Evolutionary conservation across 768 basidiomycete species (phyloP).

Genomic region (Hericium alpestre): DNA sequence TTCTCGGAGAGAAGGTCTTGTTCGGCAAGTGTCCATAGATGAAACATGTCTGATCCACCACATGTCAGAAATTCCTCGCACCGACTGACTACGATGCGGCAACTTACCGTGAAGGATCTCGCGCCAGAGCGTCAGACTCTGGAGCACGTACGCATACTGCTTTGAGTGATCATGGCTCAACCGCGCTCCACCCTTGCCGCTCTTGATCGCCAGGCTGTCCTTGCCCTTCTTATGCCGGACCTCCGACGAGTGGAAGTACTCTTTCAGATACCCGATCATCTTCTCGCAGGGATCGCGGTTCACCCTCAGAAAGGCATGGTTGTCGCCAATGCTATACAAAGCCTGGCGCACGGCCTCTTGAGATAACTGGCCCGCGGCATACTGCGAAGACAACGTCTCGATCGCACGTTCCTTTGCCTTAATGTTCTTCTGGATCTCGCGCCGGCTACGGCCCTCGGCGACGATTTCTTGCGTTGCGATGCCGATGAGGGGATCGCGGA

Average conservation of each 20-base stretch:
- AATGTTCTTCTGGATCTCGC: slow-evolving; percentile 80
- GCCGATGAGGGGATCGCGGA: slow-evolving; percentile 67
- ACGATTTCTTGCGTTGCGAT: slow-evolving; percentile 77
- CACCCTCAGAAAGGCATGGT: slow-evolving; percentile 76
- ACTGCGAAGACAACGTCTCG: slow-evolving; percentile 57
- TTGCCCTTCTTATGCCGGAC: slow-evolving; percentile 45
- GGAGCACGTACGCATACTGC: slow-evolving; percentile 78
- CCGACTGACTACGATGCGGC: neutral
- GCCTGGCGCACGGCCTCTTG: slow-evolving; percentile 69
- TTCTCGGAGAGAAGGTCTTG: slow-evolving; percentile 72
- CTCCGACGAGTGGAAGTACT: slow-evolving; percentile 67
- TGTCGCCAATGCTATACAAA: slow-evolving; percentile 82
- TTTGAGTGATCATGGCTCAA: slow-evolving; percentile 77
- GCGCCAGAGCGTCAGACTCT: slow-evolving; percentile 79
- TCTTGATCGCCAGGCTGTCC: slow-evolving; percentile 64
- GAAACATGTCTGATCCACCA: slow-evolving; percentile 67
- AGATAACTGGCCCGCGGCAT: slow-evolving; percentile 42
- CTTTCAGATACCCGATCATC: slow-evolving; percentile 69
- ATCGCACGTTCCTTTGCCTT: slow-evolving; percentile 78
- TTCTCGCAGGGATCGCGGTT: slow-evolving; percentile 84
- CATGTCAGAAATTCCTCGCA: neutral
- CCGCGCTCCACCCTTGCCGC: slow-evolving; percentile 69
- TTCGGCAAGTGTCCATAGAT: slow-evolving; percentile 72
- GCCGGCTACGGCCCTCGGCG: slow-evolving; percentile 55
- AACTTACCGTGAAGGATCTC: slow-evolving; percentile 71